A percentile compares a stretch with the other conserved stretches of the same genome.
These are phyloP conservation scores for Backusella tarrabulga DNA, from an alignment of 192 early-diverging fungal species.

Conservation along the genomic window DNA sequence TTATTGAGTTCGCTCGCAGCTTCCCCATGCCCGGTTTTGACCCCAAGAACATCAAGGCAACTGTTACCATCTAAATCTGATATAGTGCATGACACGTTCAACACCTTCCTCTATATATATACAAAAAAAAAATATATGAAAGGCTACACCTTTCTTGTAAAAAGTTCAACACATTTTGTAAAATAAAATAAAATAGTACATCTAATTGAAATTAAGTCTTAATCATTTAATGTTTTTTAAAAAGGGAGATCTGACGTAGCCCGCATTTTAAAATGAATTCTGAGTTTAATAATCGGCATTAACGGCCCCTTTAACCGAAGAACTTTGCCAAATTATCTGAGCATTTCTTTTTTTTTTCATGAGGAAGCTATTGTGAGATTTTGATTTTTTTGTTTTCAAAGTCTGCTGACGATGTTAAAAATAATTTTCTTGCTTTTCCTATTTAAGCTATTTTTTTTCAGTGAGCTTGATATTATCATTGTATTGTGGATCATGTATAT, in stretches of 20 bases:
- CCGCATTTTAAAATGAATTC: neutral
- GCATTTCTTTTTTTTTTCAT: too few relatives aligned
- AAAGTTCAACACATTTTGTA: constrained; percentile 27
- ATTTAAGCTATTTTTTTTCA: too few relatives aligned
- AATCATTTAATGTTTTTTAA: neutral
- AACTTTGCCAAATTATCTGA: too few relatives aligned
- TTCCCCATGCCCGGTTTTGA: constrained; percentile 97
- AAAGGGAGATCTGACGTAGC: neutral
- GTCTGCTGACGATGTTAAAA: too few relatives aligned
- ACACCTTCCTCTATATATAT: neutral
- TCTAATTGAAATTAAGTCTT: neutral
- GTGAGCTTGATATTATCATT: too few relatives aligned
- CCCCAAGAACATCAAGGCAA: constrained; percentile 34
- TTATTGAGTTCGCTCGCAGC: constrained; percentile 86
- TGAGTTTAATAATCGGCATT: neutral
- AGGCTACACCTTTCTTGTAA: constrained; percentile 8
- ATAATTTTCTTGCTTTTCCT: too few relatives aligned
- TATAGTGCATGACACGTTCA: constrained; percentile 12
- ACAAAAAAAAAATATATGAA: constrained; percentile 4
- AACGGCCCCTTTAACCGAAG: neutral
- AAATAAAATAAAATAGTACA: constrained; percentile 7
- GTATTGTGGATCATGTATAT: too few relatives aligned
- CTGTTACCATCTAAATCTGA: constrained; percentile 25
- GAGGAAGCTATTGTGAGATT: too few relatives aligned
- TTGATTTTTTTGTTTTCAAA: too few relatives aligned